Percentiles rank a stretch among this genome's conserved stretches.
These are phyloP conservation scores for Pythium utonaiense DNA, from an alignment of 352 stramenopile species.

Conservation along the genomic window DNA sequence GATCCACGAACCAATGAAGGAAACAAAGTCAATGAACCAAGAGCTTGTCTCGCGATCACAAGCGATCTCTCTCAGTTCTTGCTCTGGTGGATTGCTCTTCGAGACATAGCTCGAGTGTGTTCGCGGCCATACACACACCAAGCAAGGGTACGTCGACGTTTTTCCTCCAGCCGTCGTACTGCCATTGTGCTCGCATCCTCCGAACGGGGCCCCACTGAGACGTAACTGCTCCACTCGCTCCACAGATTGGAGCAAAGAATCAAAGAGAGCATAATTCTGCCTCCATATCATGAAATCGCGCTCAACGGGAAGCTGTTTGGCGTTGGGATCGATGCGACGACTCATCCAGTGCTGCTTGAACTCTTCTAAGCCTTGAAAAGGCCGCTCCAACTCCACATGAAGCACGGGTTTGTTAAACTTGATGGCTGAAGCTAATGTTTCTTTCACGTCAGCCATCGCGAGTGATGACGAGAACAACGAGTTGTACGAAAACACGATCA, in stretches of 20 bases:
- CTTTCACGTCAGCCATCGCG: constrained; percentile 23
- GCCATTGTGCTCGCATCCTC: background rate
- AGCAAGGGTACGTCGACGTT: constrained; percentile 14
- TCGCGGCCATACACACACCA: constrained; percentile 24
- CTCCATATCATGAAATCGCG: constrained; percentile 17
- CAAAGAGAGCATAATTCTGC: constrained; percentile 9
- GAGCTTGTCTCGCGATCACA: background rate
- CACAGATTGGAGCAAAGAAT: background rate
- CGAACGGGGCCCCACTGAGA: background rate
- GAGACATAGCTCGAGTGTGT: constrained; percentile 8
- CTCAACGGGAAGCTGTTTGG: constrained; percentile 1
- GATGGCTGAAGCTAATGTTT: constrained; percentile 8
- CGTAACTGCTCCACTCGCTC: background rate
- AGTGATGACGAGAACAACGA: constrained; percentile 27
- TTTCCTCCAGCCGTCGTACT: background rate
- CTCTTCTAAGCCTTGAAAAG: constrained; percentile 21
- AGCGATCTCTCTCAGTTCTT: background rate
- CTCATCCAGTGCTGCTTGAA: constrained; percentile 21
- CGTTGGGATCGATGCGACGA: background rate
- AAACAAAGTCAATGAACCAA: constrained; percentile 6
- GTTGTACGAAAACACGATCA: constrained; percentile 33
- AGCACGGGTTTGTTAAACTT: constrained; percentile 23
- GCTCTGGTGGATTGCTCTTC: background rate
- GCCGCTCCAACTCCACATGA: constrained; percentile 30
- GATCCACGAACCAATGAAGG: constrained; percentile 24